Conservation (phyloP, 2,329 filamentous ascomycete species). For the Phialophora macrospora region DNA sequence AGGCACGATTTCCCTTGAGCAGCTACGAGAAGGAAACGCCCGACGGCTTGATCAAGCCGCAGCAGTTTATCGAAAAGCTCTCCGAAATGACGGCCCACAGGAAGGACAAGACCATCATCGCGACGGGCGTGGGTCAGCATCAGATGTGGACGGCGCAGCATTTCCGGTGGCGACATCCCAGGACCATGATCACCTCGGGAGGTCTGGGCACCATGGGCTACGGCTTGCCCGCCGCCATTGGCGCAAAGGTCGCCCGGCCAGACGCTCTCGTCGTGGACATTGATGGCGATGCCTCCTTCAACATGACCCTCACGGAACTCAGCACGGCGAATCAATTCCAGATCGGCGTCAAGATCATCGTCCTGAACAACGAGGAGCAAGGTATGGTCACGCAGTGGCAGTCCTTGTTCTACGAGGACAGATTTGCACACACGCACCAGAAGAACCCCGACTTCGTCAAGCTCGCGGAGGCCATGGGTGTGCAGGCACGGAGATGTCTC, state of each 20-base stretch:
- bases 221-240: conserved; percentile 91
- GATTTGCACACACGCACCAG: conserved; percentile 90
- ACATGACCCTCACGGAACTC: conserved; percentile 97
- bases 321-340: conserved; percentile 93
- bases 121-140: conserved; percentile 95
- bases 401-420: conserved; percentile 93
- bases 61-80: conserved; percentile 87
- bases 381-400: conserved; percentile 99
- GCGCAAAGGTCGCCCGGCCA: conserved; percentile 83
- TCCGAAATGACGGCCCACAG: conserved; percentile 79
- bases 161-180: conserved; percentile 89
- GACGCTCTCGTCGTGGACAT: conserved; percentile 92
- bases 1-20: conserved; percentile 82
- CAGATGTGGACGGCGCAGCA: conserved; percentile 99
- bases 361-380: conserved; percentile 97
- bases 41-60: conserved; percentile 86
- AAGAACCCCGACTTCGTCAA: conserved; percentile 96
- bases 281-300: conserved; percentile 97
- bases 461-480: conserved; percentile 86
- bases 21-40: conserved; percentile 78
- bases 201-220: conserved; percentile 96
- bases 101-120: conserved; percentile 83
- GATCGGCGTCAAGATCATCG: conserved; percentile 92
- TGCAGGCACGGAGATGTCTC: conserved; percentile 72
- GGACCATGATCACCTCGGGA: conserved; percentile 94